Conservation (phyloP, 306 rosid species). For the Crotalaria pallida region DNA sequence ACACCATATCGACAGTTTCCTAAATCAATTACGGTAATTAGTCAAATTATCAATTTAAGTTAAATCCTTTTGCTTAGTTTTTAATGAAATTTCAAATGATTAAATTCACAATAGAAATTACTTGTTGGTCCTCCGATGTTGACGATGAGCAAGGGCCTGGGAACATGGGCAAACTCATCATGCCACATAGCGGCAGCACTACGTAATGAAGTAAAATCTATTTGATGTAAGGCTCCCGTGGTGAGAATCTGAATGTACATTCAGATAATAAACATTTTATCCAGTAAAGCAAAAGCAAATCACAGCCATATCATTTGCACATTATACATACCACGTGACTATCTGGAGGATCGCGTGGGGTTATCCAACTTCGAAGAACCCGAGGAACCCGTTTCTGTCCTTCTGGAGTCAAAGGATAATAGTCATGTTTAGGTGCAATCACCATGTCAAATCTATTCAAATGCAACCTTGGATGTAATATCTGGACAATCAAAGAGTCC, state of each 20-base stretch:
- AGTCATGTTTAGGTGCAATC: slow-evolving; percentile 84
- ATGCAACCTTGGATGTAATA: slow-evolving; percentile 71
- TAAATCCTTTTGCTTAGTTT: neutral
- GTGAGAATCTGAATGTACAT: slow-evolving; percentile 66
- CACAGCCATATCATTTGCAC: neutral
- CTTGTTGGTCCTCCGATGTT: slow-evolving; percentile 81
- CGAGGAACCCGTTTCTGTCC: slow-evolving; percentile 75
- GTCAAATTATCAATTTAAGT: neutral
- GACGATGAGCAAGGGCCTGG: slow-evolving; percentile 79
- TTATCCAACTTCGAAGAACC: slow-evolving; percentile 75
- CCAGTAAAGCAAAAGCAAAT: neutral
- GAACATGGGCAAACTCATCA: slow-evolving; percentile 71
- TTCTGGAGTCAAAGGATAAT: slow-evolving; percentile 75
- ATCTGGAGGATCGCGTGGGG: slow-evolving; percentile 87
- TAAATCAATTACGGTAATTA: slow-evolving; percentile 27
- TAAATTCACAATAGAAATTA: slow-evolving; percentile 32
- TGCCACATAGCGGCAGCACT: slow-evolving; percentile 79
- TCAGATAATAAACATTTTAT: slow-evolving; percentile 4
- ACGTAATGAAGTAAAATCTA: slow-evolving; percentile 77
- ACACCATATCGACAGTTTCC: slow-evolving; percentile 82
- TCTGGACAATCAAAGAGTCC: slow-evolving; percentile 19
- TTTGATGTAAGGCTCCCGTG: slow-evolving; percentile 78
- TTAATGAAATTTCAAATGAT: slow-evolving; percentile 7
- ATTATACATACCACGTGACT: slow-evolving; percentile 68
- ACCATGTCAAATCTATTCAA: slow-evolving; percentile 87